Evolutionary conservation across 805 yeast species (phyloP).

Genomic region (Ogataea wickerhamii): DNA sequence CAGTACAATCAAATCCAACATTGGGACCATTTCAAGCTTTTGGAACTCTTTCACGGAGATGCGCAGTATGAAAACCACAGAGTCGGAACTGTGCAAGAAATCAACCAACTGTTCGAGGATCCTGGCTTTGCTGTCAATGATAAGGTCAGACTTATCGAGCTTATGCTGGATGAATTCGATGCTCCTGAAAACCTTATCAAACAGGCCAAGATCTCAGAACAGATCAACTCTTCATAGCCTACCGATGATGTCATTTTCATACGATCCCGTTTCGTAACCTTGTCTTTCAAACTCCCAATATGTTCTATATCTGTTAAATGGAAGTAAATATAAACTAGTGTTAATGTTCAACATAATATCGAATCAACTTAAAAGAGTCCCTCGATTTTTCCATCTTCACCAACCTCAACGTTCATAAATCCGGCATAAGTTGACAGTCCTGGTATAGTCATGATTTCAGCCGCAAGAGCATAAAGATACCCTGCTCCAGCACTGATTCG

Average conservation of each 20-base stretch:
- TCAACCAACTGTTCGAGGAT: slow-evolving; percentile 47
- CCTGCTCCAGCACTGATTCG: slow-evolving; percentile 88
- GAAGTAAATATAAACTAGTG: too few species aligned
- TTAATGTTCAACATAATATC: too few species aligned
- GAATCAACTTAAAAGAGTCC: slow-evolving; percentile 71
- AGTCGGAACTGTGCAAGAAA: slow-evolving; percentile 55
- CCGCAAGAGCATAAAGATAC: slow-evolving; percentile 79
- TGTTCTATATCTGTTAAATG: too few species aligned
- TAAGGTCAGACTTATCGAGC: slow-evolving; percentile 63
- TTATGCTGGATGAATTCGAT: slow-evolving; percentile 66
- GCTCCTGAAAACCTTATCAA: slow-evolving; percentile 63
- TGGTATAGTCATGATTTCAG: slow-evolving; percentile 82
- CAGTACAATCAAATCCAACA: slow-evolving; percentile 63
- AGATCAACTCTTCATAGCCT: slow-evolving; percentile 25
- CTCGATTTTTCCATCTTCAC: slow-evolving; percentile 76
- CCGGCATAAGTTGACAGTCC: slow-evolving; percentile 85
- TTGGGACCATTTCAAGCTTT: slow-evolving; percentile 60
- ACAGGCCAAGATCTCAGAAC: slow-evolving; percentile 56
- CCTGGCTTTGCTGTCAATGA: slow-evolving; percentile 49
- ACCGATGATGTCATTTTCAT: too few species aligned
- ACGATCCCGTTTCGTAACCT: too few species aligned
- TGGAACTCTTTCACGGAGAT: slow-evolving; percentile 58
- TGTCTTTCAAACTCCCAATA: too few species aligned
- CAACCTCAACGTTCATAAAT: slow-evolving; percentile 81
- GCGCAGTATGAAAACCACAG: slow-evolving; percentile 50